Evolutionary conservation across 1,284 basidiomycete genomes (phyloP).

Genomic region (Ganoderma sp.): DNA sequence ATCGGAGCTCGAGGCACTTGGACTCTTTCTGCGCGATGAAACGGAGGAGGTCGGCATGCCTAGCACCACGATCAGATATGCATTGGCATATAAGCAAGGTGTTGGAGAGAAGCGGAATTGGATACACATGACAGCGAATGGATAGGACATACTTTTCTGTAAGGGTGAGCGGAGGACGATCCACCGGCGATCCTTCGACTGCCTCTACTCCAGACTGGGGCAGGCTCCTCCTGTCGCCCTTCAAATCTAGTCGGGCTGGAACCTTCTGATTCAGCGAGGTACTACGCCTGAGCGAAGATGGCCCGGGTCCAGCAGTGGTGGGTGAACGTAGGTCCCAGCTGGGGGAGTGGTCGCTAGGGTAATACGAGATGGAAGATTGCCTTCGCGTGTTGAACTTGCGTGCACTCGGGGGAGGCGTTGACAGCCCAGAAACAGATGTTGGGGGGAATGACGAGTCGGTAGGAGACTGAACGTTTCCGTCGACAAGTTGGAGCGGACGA

Average conservation of each 20-base stretch:
- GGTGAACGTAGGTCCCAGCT: conserved; percentile 40
- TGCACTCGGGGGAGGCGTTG: conserved; percentile 36
- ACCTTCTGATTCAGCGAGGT: conserved; percentile 32
- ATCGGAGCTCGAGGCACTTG: conserved; percentile 77
- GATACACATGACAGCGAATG: conserved; percentile 8
- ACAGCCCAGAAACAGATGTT: conserved; percentile 30
- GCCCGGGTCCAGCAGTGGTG: conserved; percentile 25
- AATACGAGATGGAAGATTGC: conserved; percentile 71
- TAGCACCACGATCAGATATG: conserved; percentile 37
- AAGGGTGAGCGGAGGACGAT: conserved; percentile 56
- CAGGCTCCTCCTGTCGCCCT: conserved; percentile 37
- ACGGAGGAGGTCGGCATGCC: conserved; percentile 76
- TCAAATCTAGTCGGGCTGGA: conserved; percentile 22
- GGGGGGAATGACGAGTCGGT: conserved; percentile 33
- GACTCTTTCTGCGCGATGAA: conserved; percentile 85
- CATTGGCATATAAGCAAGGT: background rate
- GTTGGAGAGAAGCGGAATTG: background rate
- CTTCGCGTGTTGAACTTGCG: conserved; percentile 44
- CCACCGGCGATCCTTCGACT: conserved; percentile 28
- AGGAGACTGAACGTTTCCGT: conserved; percentile 35
- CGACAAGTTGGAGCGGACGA: conserved; percentile 42
- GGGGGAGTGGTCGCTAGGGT: conserved; percentile 45
- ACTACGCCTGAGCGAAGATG: conserved; percentile 34
- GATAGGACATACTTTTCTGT: conserved; percentile 57
- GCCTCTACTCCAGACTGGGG: conserved; percentile 27